Base-by-base conservation (phyloP, 1,284 basidiomycete genomes). In the Xerocomus nothofagi region DNA sequence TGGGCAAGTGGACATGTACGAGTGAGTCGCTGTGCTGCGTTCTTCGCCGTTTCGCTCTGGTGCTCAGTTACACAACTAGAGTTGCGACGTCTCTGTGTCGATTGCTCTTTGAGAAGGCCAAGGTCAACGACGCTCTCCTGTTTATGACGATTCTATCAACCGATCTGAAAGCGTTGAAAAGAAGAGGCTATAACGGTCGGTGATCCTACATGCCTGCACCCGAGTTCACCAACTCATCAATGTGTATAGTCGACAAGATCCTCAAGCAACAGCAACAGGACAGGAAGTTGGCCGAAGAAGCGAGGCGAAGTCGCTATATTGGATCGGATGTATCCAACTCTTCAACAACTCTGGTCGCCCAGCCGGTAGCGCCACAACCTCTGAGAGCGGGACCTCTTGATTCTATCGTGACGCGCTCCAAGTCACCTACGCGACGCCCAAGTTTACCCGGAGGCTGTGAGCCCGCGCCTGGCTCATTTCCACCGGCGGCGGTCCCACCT, bases 61-160 rank as follows among this genome's bases (percentile, higher is more conserved):
- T 23, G 29, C 49, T 41, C 29, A 47, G 15, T 18, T 36, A 23
- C 30, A 12, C 42, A 6, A 47, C 17, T 45, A 89, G 90, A 65
- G 86, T 95, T 17, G 86, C 93, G 0, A 84, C 82, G 0, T 86
- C 88, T 0, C 73, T 97, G 27, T 92, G 89, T 65, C 81, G 83
- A 8, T 66, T 88, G 4, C 68, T 96, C 18, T 88, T 96, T 54
- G 80, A 86, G 43, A 78, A 80, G 3, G 83, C 83, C 3, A 88
- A 88, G 62, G 80, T 83, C 8, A 91, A 92, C 58, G 93, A 97
- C 62, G 81, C 88, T 0, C 72, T 98, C 8, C 69, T 98, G 12
- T 89, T 97, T 61, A 91, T 92, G 83, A 96, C 93, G 0, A 91
- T 99, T 39, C 78, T 99, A 11, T 92, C 91, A 0, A 97, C 94